Evolutionary conservation across 2,329 filamentous ascomycete species (phyloP).

Genomic region (Pestalotiopsis fici): DNA sequence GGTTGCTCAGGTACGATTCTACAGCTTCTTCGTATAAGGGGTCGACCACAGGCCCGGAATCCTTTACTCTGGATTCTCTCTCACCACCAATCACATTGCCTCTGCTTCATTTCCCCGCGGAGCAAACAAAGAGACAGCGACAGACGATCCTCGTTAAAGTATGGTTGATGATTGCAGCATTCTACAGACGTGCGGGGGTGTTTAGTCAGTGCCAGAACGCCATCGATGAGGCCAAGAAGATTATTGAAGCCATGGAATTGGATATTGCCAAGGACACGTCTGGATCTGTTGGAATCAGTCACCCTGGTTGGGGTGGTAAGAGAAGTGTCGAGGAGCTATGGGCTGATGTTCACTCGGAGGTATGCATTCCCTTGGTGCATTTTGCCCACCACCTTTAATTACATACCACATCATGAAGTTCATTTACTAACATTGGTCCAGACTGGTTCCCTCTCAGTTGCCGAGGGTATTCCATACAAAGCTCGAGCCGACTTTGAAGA

Average conservation of each 20-base stretch:
- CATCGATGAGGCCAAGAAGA: slow-evolving; percentile 76
- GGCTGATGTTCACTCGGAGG: slow-evolving; percentile 82
- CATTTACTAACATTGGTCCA: slow-evolving; percentile 37
- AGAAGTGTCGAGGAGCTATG: slow-evolving; percentile 83
- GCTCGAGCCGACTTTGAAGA: slow-evolving; percentile 81
- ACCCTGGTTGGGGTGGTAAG: slow-evolving; percentile 74
- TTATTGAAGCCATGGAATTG: slow-evolving; percentile 71
- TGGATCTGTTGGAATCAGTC: slow-evolving; percentile 61
- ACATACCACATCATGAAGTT: not conserved
- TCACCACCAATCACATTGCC: slow-evolving; percentile 50
- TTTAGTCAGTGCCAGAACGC: slow-evolving; percentile 80
- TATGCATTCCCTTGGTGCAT: slow-evolving; percentile 42
- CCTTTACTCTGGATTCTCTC: slow-evolving; percentile 40
- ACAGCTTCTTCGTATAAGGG: slow-evolving; percentile 42
- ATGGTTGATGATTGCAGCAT: slow-evolving; percentile 86
- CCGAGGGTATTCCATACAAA: slow-evolving; percentile 62
- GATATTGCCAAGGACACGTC: slow-evolving; percentile 65
- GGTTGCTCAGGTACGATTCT: slow-evolving; percentile 46
- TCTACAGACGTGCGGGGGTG: slow-evolving; percentile 82
- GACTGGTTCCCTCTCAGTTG: slow-evolving; percentile 68
- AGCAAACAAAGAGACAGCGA: slow-evolving; percentile 51
- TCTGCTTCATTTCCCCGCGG: slow-evolving; percentile 54
- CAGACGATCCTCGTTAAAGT: slow-evolving; percentile 68
- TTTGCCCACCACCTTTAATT: not conserved
- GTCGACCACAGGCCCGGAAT: slow-evolving; percentile 40